Evolutionary conservation across 2,329 filamentous ascomycete genomes (phyloP).

Genomic region (Lasiodiplodia gonubiensis): DNA sequence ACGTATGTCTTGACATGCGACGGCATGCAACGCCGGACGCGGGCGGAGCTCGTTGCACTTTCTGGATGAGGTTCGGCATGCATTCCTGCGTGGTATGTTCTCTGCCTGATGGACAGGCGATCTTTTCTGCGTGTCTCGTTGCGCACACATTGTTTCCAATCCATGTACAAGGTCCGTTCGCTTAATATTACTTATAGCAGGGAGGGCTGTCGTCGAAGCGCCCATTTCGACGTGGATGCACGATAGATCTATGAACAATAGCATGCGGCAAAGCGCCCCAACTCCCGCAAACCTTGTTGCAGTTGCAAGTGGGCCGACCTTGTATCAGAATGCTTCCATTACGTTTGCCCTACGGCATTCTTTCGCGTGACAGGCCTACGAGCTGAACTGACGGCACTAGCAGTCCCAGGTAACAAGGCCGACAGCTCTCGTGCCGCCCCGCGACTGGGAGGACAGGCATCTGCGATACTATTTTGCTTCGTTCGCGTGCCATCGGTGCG

Average conservation of each 20-base stretch:
- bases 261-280: neutral
- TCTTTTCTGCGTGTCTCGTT: constrained; percentile 14
- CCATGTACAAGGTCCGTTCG: neutral
- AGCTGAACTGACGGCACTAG: constrained; percentile 12
- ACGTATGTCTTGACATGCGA: constrained; percentile 12
- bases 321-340: constrained; percentile 15
- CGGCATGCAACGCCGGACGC: constrained; percentile 7
- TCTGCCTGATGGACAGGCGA: constrained; percentile 9
- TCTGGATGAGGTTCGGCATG: constrained; percentile 12
- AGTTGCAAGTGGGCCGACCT: neutral
- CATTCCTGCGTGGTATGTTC: constrained; percentile 4
- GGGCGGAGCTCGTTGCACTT: constrained; percentile 6
- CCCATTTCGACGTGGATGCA: neutral
- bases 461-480: constrained; percentile 15
- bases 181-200: neutral
- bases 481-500: constrained; percentile 20
- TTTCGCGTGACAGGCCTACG: constrained; percentile 2
- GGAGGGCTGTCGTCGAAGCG: neutral
- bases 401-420: constrained; percentile 9
- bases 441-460: constrained; percentile 4
- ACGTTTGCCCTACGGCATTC: constrained; percentile 13
- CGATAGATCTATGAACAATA: neutral
- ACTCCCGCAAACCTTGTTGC: neutral
- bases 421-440: constrained; percentile 12
- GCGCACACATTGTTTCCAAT: constrained; percentile 6